Evolutionary conservation across 2,329 filamentous ascomycete species (phyloP).

Genomic region (Penicillium sclerotiorum): DNA sequence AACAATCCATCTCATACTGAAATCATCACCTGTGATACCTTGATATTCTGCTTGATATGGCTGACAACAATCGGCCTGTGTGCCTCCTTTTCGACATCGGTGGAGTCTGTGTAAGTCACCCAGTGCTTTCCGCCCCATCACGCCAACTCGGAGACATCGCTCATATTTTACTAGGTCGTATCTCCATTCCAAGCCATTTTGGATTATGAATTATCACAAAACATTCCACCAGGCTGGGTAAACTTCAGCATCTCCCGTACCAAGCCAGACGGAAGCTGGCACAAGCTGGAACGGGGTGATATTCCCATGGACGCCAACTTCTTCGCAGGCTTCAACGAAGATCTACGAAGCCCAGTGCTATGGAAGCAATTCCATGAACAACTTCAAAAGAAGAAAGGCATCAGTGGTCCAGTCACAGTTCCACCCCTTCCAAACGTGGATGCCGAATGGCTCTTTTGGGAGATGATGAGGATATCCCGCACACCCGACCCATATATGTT

Average conservation of each 20-base stretch:
- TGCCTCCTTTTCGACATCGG: slow-evolving; percentile 93
- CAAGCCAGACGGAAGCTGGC: slow-evolving; percentile 81
- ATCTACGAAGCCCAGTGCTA: slow-evolving; percentile 66
- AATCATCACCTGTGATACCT: too few relatives aligned
- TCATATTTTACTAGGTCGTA: slow-evolving; percentile 63
- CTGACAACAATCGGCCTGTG: slow-evolving; percentile 58
- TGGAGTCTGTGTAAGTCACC: slow-evolving; percentile 80
- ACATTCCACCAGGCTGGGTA: slow-evolving; percentile 84
- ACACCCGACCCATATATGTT: slow-evolving; percentile 83
- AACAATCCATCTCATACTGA: too few relatives aligned
- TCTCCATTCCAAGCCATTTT: slow-evolving; percentile 93
- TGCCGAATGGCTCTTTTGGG: slow-evolving; percentile 78
- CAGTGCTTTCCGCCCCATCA: background rate
- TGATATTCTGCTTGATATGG: slow-evolving; percentile 44
- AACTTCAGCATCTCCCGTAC: slow-evolving; percentile 85
- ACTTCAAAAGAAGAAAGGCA: slow-evolving; percentile 32
- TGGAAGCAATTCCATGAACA: slow-evolving; percentile 66
- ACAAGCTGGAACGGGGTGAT: slow-evolving; percentile 81
- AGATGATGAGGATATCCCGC: slow-evolving; percentile 80
- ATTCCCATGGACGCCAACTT: slow-evolving; percentile 74
- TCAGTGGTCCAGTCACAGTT: slow-evolving; percentile 30
- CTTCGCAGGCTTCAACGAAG: slow-evolving; percentile 73
- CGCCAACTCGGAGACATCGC: background rate
- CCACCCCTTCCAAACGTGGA: slow-evolving; percentile 74
- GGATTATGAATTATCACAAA: slow-evolving; percentile 77